A percentile compares a stretch with the other conserved stretches of the same genome.
These are phyloP conservation scores for Candida anglica DNA, from an alignment of 805 yeast species.

Conservation along the genomic window DNA sequence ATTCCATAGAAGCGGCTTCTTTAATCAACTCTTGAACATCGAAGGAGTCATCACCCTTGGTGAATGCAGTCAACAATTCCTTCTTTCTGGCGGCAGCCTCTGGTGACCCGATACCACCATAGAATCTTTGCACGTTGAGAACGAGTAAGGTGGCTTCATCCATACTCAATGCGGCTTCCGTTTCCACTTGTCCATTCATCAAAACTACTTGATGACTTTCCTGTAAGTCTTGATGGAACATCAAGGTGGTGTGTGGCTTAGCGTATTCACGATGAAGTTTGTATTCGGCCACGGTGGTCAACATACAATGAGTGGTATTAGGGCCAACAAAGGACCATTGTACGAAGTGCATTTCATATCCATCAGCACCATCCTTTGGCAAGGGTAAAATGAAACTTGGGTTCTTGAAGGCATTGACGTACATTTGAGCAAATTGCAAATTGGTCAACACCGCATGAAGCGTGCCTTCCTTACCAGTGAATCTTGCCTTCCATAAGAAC, in stretches of 20 bases:
- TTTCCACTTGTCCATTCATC: constrained; percentile 83
- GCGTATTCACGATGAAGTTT: constrained; percentile 89
- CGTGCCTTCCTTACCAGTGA: constrained; percentile 53
- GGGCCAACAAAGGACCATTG: constrained; percentile 93
- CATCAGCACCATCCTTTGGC: constrained; percentile 54
- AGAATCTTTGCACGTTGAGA: constrained; percentile 75
- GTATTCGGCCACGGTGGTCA: constrained; percentile 89
- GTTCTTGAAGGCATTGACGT: constrained; percentile 61
- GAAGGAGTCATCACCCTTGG: constrained; percentile 64
- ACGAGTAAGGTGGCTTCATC: constrained; percentile 77
- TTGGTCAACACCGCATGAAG: constrained; percentile 62
- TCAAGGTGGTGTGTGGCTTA: constrained; percentile 88
- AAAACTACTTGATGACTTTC: constrained; percentile 60
- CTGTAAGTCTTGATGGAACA: constrained; percentile 77
- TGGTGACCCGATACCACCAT: constrained; percentile 56
- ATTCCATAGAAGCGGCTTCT: constrained; percentile 71
- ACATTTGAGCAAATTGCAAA: constrained; percentile 59
- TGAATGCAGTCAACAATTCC: constrained; percentile 62
- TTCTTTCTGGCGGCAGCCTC: constrained; percentile 45
- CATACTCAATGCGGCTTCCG: constrained; percentile 59
- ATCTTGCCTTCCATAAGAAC: constrained; percentile 85
- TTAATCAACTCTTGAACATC: constrained; percentile 62
- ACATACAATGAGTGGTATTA: constrained; percentile 78
- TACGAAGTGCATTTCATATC: constrained; percentile 80
- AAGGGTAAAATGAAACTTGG: constrained; percentile 90